phyloP scores from a whole-genome alignment of 768 basidiomycete genomes.

The Podaxis pistillaris region DNA sequence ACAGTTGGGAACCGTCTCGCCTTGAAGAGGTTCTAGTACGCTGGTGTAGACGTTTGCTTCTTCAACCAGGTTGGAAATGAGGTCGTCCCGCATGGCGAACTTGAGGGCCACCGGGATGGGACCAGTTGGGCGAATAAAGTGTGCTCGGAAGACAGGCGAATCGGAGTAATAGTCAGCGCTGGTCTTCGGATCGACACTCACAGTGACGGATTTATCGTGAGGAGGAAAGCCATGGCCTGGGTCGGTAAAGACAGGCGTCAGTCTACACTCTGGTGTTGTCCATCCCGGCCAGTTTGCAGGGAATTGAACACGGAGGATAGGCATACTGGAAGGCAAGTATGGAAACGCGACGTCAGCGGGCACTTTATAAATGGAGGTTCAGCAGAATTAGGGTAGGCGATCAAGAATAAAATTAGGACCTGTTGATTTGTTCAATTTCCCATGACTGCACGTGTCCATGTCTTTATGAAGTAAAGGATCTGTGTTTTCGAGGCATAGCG shows the following conservation, averaged over 20 bases:
- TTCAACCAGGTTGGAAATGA: constrained; percentile 31
- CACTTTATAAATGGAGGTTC: constrained; percentile 6
- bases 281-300: constrained; percentile 36
- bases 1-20: constrained; percentile 29
- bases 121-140: constrained; percentile 17
- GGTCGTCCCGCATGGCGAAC: constrained; percentile 38
- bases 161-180: constrained; percentile 35
- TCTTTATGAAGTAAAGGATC: background rate
- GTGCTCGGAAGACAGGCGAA: constrained; percentile 34
- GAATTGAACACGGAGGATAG: constrained; percentile 32
- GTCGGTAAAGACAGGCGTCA: constrained; percentile 19
- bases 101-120: constrained; percentile 28
- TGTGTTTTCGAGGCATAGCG: background rate
- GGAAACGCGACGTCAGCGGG: constrained; percentile 5
- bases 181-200: constrained; percentile 30
- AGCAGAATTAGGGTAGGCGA: background rate
- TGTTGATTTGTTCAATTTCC: background rate
- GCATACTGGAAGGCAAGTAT: constrained; percentile 11
- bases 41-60: constrained; percentile 34
- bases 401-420: background rate
- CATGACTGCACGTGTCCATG: background rate
- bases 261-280: constrained; percentile 29
- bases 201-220: constrained; percentile 20
- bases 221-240: constrained; percentile 11
- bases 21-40: constrained; percentile 31